Conservation (phyloP, 129 eudicot genomes). For the Helichrysum umbraculigerum region DNA sequence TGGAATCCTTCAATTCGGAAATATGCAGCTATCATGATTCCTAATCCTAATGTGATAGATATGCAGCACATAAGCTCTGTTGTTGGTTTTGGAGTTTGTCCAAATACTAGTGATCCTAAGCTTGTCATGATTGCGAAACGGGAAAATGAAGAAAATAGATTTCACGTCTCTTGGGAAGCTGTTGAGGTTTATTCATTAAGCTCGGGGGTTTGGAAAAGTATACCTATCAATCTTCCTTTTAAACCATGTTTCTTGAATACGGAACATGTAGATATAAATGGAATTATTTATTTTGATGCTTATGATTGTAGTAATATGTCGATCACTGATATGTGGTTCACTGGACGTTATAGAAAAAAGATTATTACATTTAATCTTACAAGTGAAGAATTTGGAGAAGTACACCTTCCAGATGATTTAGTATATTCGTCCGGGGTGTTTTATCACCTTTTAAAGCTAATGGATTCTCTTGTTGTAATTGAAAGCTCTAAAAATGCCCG, state of each 20-base stretch:
- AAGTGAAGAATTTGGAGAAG: neutral
- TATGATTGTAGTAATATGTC: neutral
- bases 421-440: neutral
- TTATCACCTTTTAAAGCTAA: neutral
- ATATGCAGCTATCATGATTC: too few relatives aligned
- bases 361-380: neutral
- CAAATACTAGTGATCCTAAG: neutral
- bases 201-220: neutral
- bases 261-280: neutral
- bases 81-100: neutral
- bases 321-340: too few relatives aligned
- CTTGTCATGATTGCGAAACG: neutral
- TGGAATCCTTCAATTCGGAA: neutral
- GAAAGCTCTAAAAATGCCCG: neutral
- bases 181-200: neutral
- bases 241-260: too few relatives aligned
- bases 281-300: neutral
- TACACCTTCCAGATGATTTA: neutral
- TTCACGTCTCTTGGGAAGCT: too few relatives aligned
- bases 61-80: neutral
- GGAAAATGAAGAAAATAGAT: neutral
- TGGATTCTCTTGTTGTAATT: neutral
- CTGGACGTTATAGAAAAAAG: neutral
- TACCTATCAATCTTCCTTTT: neutral
- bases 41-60: too few relatives aligned